Conservation (phyloP, 2,329 filamentous ascomycete species). For the Colletotrichum sp. region DNA sequence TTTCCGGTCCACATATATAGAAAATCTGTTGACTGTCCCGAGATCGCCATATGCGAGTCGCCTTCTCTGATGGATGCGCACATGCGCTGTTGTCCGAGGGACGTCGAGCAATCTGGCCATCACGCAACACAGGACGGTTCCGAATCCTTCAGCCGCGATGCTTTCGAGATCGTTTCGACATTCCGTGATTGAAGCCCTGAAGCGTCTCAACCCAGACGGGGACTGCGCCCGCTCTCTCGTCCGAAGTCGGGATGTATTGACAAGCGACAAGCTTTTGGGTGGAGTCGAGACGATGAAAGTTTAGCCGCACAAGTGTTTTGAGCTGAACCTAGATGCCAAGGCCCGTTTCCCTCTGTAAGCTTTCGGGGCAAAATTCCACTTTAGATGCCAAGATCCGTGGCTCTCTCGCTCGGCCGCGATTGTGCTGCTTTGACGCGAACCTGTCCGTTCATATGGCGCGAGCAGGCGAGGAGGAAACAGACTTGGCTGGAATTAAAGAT, state of each 20-base stretch:
- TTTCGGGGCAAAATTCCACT: not conserved
- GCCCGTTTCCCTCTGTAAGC: not conserved
- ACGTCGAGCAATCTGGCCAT: not conserved
- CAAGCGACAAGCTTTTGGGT: conserved; percentile 15
- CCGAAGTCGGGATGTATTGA: not conserved
- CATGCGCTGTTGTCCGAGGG: not conserved
- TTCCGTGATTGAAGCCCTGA: not conserved
- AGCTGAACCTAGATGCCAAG: not conserved
- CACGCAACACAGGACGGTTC: not conserved
- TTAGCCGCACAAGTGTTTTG: conserved; percentile 11
- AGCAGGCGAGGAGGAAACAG: not conserved
- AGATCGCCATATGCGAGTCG: not conserved
- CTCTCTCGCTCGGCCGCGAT: not conserved
- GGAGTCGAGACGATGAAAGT: conserved; percentile 12
- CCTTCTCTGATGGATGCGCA: not conserved
- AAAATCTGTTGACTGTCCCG: not conserved
- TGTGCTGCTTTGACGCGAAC: not conserved
- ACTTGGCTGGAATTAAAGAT: not conserved
- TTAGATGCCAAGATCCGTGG: not conserved
- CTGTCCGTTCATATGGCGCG: not conserved
- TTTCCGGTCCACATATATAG: not conserved
- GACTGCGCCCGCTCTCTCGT: not conserved
- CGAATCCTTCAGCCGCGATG: not conserved
- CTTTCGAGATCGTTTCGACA: not conserved
- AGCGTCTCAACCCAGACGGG: not conserved